Evolutionary conservation across 2,329 filamentous ascomycete genomes (phyloP), one percentile per base, ranked within the genome.

Genomic region (Hypocreales sp.): DNA sequence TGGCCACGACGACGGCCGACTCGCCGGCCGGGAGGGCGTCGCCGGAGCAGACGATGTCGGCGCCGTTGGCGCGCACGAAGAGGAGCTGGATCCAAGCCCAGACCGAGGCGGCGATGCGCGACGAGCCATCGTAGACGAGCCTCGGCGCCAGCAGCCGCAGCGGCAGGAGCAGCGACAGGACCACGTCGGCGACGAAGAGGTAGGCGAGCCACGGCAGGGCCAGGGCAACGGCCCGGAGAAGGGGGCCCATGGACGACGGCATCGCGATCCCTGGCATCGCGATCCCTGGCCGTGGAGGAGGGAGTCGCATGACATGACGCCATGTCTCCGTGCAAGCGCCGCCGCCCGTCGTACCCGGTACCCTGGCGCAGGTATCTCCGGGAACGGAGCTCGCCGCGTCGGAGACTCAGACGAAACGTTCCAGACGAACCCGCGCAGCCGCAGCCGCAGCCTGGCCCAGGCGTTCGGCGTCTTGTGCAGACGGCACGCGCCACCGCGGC

Each of bases 21-120:
- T 76, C 70, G n/a, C 54, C 55, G 8, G 32, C 29, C 2, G 64
- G 67, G 7, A 73, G 46, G 2, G 39, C 32, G 35, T 68, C 61
- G 11, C 67, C 68, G 7, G 66, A 66, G 17, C 62, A 48, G 20
- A 55, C 56, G 37, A 75, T 67, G 28, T 48, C 35, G 22, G 64
- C 68, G 21, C 58, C 58, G 38, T 74, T 74, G 44, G 50, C 40
- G 20, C 43, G 39, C 33, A 64, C 63, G 40, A 74, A 75, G 33
- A 72, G 63, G 36, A 41, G 32, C 44, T 72, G 69, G 32, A 75
- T 62, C 53, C 61, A 67, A 31, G 45, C 46, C 69, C 67, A 75
- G 28, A 67, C 61, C 7, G 57, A 56, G 36, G 46, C 55, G 21
- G 68, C 70, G 33, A 73, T 56, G 20, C 41, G 40, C 13, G 69